A percentile compares a stretch with the other conserved stretches of the same genome.
Conservation (phyloP, 768 basidiomycete genomes). For the Suillus decipiens region DNA sequence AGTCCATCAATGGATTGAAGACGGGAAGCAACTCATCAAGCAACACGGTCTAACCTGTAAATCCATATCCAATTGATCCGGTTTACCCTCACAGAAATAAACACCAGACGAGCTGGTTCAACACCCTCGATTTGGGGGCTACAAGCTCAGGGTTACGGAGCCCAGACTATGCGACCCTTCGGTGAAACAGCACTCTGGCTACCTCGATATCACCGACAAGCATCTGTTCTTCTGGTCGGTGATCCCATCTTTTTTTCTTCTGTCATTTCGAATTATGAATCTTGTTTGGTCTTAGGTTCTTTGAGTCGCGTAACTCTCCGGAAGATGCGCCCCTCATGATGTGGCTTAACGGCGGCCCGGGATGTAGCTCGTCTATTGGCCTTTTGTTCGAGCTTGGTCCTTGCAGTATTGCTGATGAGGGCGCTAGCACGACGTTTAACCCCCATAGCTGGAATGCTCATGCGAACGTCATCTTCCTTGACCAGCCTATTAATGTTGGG, state of each 20-base stretch:
- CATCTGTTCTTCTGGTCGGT: conserved; percentile 87
- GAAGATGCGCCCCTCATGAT: conserved; percentile 79
- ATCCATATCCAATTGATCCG: conserved; percentile 26
- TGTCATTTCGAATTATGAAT: background rate
- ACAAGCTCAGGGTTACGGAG: conserved; percentile 63
- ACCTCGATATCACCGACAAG: conserved; percentile 77
- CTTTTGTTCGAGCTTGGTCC: conserved; percentile 93
- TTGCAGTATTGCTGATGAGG: conserved; percentile 70
- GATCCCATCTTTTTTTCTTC: conserved; percentile 3
- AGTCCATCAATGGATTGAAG: conserved; percentile 61
- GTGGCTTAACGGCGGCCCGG: conserved; percentile 87
- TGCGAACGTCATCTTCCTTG: conserved; percentile 61
- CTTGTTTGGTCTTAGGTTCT: conserved; percentile 59
- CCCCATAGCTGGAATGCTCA: conserved; percentile 83
- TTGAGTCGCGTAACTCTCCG: conserved; percentile 79
- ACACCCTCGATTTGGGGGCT: conserved; percentile 49
- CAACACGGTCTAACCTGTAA: conserved; percentile 73
- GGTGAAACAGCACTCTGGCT: conserved; percentile 79
- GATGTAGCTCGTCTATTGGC: conserved; percentile 77
- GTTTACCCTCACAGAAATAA: conserved; percentile 9
- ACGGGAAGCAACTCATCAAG: conserved; percentile 66
- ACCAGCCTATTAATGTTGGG: conserved; percentile 86
- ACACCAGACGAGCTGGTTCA: conserved; percentile 59
- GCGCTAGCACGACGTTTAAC: conserved; percentile 72
- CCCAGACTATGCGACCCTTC: conserved; percentile 76